Conservation (phyloP, 257 asterid genomes). For the Solanum gandarillasii region DNA sequence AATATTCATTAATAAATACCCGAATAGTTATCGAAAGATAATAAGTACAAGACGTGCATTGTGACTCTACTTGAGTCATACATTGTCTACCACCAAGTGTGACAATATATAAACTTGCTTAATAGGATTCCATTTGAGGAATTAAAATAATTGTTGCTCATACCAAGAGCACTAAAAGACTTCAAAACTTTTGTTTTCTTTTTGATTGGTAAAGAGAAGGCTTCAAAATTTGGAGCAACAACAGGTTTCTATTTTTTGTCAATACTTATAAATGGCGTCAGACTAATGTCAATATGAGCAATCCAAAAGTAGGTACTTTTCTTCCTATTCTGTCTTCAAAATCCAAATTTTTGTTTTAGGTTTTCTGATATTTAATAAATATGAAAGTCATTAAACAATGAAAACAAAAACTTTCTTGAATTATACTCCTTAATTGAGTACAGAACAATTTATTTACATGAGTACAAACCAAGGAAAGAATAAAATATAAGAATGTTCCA, state of each 20-base stretch:
- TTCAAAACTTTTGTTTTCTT: background rate
- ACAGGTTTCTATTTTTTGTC: background rate
- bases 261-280: background rate
- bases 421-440: background rate
- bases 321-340: background rate
- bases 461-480: background rate
- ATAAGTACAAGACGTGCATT: background rate
- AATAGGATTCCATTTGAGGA: background rate
- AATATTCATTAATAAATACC: background rate
- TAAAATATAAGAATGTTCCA: background rate
- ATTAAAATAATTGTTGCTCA: background rate
- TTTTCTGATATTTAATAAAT: background rate
- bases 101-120: background rate
- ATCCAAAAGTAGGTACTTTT: background rate
- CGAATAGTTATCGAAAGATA: background rate
- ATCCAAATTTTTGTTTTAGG: background rate
- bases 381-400: background rate
- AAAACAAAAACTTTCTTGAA: background rate
- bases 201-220: background rate
- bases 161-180: background rate
- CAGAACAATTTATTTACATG: background rate
- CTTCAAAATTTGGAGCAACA: background rate
- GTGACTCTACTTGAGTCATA: background rate
- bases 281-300: background rate
- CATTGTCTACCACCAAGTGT: background rate